Evolutionary conservation across 176 grass and related monocot species (phyloP).

Genomic region (Bolboschoenus planiculmis): DNA sequence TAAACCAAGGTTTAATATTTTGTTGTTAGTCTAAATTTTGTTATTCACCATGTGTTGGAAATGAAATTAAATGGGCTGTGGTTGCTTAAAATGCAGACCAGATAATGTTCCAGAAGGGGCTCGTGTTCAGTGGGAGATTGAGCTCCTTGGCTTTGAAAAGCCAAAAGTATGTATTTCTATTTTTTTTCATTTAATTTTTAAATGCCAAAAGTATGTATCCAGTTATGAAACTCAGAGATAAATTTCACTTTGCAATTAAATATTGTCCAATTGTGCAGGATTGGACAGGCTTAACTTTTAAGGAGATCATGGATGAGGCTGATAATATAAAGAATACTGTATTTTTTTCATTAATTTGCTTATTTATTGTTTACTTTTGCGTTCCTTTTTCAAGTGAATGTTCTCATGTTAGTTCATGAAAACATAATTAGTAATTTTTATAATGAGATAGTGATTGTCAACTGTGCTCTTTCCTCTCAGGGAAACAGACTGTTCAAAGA

Average conservation of each 20-base stretch:
- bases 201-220: constrained; percentile 44
- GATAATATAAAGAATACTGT: constrained; percentile 91
- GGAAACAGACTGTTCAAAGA: constrained; percentile 98
- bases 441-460: constrained; percentile 22
- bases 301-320: constrained; percentile 93
- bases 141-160: constrained; percentile 88
- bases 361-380: not conserved
- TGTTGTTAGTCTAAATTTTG: constrained; percentile 24
- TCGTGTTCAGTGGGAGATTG: constrained; percentile 86
- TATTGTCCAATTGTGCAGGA: constrained; percentile 47
- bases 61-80: not conserved
- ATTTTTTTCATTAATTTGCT: constrained; percentile 28
- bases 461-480: constrained; percentile 34
- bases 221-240: not conserved
- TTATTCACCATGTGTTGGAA: not conserved
- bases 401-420: not conserved
- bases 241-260: constrained; percentile 4
- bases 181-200: not conserved
- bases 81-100: constrained; percentile 37
- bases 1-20: constrained; percentile 50
- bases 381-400: not conserved
- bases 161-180: constrained; percentile 53
- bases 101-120: constrained; percentile 90
- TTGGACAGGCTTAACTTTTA: constrained; percentile 90
- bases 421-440: constrained; percentile 13